These are phyloP conservation scores for Mesotaenium endlicherianum DNA, from an alignment of 139 green algal genomes.

Conservation along the genomic window DNA sequence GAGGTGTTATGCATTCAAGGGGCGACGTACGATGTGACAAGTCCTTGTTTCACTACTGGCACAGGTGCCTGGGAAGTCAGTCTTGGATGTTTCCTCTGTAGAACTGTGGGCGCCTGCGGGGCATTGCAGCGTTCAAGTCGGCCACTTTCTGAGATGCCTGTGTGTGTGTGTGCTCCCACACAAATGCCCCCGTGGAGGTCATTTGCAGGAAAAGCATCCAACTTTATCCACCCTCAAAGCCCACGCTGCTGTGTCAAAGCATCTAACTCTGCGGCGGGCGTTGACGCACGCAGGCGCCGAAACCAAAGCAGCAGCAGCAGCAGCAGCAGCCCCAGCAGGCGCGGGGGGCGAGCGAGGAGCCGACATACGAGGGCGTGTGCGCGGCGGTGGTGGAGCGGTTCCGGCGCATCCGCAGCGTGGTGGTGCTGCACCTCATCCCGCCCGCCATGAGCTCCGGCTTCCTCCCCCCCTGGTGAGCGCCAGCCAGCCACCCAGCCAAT, in stretches of 20 bases:
- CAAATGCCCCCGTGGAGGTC: too few relatives aligned
- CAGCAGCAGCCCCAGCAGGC: background rate
- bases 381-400: constrained; percentile 43
- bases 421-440: constrained; percentile 68
- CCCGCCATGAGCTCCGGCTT: constrained; percentile 80
- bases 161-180: too few relatives aligned
- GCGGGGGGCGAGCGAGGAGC: background rate
- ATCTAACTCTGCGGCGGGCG: background rate
- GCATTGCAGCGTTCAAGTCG: too few relatives aligned
- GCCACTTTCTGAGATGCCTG: too few relatives aligned
- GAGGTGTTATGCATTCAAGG: too few relatives aligned
- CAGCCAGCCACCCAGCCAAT: background rate
- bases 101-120: too few relatives aligned
- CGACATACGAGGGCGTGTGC: constrained; percentile 4
- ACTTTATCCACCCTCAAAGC: background rate
- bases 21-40: too few relatives aligned
- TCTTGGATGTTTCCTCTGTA: too few relatives aligned
- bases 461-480: constrained; percentile 68
- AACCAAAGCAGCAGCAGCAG: constrained; percentile 5
- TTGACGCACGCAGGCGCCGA: background rate
- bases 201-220: too few relatives aligned
- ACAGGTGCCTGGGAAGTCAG: too few relatives aligned
- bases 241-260: background rate
- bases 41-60: too few relatives aligned
- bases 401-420: constrained; percentile 53